phyloP scores from a whole-genome alignment of 2,329 filamentous ascomycete species.

The Rasamsonia emersonii region DNA sequence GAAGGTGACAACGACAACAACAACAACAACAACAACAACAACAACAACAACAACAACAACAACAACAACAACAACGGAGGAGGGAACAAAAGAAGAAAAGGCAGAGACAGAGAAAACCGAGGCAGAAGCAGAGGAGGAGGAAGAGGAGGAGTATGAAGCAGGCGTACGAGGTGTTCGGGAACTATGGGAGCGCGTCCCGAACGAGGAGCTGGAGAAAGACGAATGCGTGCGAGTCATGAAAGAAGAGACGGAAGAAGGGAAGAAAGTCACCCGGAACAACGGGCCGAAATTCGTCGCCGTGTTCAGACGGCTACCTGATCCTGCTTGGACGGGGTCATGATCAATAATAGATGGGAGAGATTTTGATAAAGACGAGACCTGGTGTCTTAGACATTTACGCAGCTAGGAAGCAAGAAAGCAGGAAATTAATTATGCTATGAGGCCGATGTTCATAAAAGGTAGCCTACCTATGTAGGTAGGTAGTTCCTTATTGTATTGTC shows the following conservation, averaged over 20 bases:
- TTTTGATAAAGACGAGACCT: neutral
- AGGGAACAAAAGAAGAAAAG: slow-evolving; percentile 3
- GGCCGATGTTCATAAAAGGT: no score
- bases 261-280: slow-evolving; percentile 87
- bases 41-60: neutral
- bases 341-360: no score
- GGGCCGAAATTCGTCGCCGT: slow-evolving; percentile 87
- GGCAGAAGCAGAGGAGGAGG: slow-evolving; percentile 71
- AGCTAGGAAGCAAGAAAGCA: no score
- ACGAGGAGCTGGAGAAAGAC: slow-evolving; percentile 45
- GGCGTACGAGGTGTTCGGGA: slow-evolving; percentile 48
- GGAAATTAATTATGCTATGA: no score
- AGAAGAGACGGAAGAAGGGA: slow-evolving; percentile 87
- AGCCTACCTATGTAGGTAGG: no score
- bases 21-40: no score
- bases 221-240: slow-evolving; percentile 56
- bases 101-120: slow-evolving; percentile 47
- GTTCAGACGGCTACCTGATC: slow-evolving; percentile 72
- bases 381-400: no score
- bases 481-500: no score
- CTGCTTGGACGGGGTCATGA: no score
- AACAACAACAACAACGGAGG: neutral
- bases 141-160: slow-evolving; percentile 65
- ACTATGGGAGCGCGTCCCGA: slow-evolving; percentile 66
- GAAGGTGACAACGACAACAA: slow-evolving; percentile 44